A percentile compares a stretch with the other conserved stretches of the same genome.
Evolutionary conservation across 1,139 yeast genomes (phyloP).

Genomic region (Trichomonascaceae sp.): DNA sequence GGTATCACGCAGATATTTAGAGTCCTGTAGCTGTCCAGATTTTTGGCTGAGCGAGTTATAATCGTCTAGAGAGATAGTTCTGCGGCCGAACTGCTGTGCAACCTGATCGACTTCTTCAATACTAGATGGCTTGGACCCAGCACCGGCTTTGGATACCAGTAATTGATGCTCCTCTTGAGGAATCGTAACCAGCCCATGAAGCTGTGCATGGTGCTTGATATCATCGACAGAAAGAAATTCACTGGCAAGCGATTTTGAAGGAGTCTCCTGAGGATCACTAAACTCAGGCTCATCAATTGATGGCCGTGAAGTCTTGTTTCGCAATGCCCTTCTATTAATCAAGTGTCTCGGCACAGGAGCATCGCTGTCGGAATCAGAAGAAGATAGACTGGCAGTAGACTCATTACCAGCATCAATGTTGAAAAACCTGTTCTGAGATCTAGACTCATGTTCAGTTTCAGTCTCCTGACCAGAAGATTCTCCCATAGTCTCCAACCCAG

Average conservation of each 20-base stretch:
- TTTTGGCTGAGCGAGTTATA: slow-evolving; percentile 18
- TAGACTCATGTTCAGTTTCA: slow-evolving; percentile 33
- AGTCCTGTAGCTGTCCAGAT: slow-evolving; percentile 16
- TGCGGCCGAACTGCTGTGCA: slow-evolving; percentile 26
- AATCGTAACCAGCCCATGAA: slow-evolving; percentile 45
- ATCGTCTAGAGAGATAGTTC: slow-evolving; percentile 24
- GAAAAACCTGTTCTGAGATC: slow-evolving; percentile 7
- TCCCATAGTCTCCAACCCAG: slow-evolving; percentile 30
- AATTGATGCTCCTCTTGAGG: slow-evolving; percentile 43
- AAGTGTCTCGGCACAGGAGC: not conserved
- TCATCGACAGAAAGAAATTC: slow-evolving; percentile 35
- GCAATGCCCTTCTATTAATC: not conserved
- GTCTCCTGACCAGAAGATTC: slow-evolving; percentile 29
- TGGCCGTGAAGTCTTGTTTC: not conserved
- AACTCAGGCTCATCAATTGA: not conserved
- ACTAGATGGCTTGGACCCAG: not conserved
- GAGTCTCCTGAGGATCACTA: not conserved
- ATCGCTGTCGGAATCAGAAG: slow-evolving; percentile 8
- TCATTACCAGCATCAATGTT: slow-evolving; percentile 10
- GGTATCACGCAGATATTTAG: slow-evolving; percentile 28
- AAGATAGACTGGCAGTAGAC: slow-evolving; percentile 10
- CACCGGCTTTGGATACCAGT: slow-evolving; percentile 16
- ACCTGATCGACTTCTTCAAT: slow-evolving; percentile 17
- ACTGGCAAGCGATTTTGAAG: slow-evolving; percentile 19
- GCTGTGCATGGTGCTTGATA: slow-evolving; percentile 45